These are phyloP conservation scores for Starmerella apicola DNA, from an alignment of 805 yeast genomes.

Conservation along the genomic window DNA sequence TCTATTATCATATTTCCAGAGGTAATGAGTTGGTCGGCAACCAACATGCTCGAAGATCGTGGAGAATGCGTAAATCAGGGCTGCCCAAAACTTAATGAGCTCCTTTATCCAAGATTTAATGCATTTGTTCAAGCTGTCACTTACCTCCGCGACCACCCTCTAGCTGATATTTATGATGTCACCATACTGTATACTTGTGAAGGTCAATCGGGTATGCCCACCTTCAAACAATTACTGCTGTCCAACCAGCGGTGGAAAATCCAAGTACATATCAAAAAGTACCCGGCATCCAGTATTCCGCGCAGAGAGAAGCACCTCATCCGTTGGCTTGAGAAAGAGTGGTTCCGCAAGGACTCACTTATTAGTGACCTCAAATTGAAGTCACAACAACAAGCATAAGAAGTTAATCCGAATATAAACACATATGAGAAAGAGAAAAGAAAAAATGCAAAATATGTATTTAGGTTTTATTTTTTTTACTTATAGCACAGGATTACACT, in stretches of 20 bases:
- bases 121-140: constrained; percentile 23
- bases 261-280: constrained; percentile 12
- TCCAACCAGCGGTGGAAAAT: constrained; percentile 16
- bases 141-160: constrained; percentile 20
- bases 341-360: constrained; percentile 54
- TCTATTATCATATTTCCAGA: constrained; percentile 76
- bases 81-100: constrained; percentile 46
- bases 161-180: constrained; percentile 38
- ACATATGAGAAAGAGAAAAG: too few relatives aligned
- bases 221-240: constrained; percentile 7
- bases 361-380: neutral
- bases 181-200: constrained; percentile 35
- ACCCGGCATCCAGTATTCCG: constrained; percentile 15
- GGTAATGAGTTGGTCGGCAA: constrained; percentile 36
- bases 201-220: constrained; percentile 6
- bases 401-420: neutral
- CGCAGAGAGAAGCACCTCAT: constrained; percentile 24
- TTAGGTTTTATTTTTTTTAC: constrained; percentile 1
- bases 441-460: neutral
- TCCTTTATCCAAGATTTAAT: constrained; percentile 64
- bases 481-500: neutral
- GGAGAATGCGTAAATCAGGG: constrained; percentile 44
- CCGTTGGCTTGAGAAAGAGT: constrained; percentile 61
- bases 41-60: constrained; percentile 36
- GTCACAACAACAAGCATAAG: neutral